Evolutionary conservation across 139 green algal species (phyloP), one percentile per base, ranked within the genome.

Genomic region (Micromonas pusilla): DNA sequence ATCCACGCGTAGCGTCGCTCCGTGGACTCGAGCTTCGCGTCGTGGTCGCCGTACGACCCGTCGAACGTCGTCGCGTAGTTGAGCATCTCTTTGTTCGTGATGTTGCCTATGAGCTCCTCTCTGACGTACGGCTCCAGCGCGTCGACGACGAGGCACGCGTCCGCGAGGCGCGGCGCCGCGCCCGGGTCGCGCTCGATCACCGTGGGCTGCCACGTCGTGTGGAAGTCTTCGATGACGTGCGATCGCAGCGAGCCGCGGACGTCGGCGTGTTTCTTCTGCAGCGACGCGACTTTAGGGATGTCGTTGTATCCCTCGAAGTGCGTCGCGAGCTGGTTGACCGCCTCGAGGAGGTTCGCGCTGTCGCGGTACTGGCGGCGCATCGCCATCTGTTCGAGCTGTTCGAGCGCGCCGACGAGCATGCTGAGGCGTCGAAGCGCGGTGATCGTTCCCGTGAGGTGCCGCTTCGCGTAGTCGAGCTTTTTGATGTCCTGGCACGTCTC

Each of bases 401-500:
- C 84, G 39, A 87, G 76, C 52, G 84, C 85, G 34, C 53, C 87
- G 36, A 93, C 91, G 2, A 98, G 89, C 94, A 98, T 98, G 6
- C 91, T 88, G 23, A 98, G 87, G 0, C 95, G 83, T 28, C 95
- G 80, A 39, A 99, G 84, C 9, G 91, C 90, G 13, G 95, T 98
- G 83, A 99, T 98, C 76, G 92, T 92, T 84, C 87, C 84, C 0
- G 93, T 97, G 6, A 99, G 87, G 85, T 98, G 92, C 70, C 89
- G 89, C 87, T 99, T 99, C 25, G 95, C 95, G 70, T 86, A 92
- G 84, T 99, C 95, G 31, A 99, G 87, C 85, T 96, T 97, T 76
- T 91, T 90, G 78, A 98, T 97, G 86, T 97, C 94, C 3, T 91
- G 83, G 68, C 92, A 97, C 57, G 98, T 98, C 80, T 98, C 94